These are phyloP conservation scores for Cardiospermum halicacabum DNA, from an alignment of 345 rosid species.

Conservation along the genomic window DNA sequence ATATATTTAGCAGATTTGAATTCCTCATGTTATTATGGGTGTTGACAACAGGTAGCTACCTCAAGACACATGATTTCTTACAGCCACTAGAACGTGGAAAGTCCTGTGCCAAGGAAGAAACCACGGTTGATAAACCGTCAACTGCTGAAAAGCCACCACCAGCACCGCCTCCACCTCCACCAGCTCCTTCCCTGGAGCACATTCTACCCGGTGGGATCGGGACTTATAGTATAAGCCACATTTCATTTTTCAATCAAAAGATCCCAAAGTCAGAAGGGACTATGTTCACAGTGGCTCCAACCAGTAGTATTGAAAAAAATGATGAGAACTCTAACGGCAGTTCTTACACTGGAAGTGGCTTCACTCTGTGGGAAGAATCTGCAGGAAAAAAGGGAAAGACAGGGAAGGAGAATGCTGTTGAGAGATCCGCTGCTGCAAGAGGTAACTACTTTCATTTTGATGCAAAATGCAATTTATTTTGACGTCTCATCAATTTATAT, in stretches of 20 bases:
- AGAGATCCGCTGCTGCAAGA: constrained; percentile 30
- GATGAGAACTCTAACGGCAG: constrained; percentile 80
- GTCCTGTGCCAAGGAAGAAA: constrained; percentile 48
- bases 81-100: constrained; percentile 28
- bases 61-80: constrained; percentile 82
- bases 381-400: constrained; percentile 77
- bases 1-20: too few relatives aligned
- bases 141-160: constrained; percentile 54
- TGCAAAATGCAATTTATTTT: not conserved
- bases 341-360: constrained; percentile 74
- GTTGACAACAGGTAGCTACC: constrained; percentile 47
- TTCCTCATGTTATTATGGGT: too few relatives aligned
- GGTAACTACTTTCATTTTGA: constrained; percentile 27
- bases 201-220: constrained; percentile 93
- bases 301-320: constrained; percentile 53
- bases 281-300: constrained; percentile 37
- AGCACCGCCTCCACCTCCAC: constrained; percentile 51
- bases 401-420: constrained; percentile 77
- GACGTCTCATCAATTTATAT: not conserved
- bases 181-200: constrained; percentile 45
- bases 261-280: constrained; percentile 69
- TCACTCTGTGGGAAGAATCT: constrained; percentile 84
- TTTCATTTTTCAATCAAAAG: constrained; percentile 53
- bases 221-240: constrained; percentile 75
- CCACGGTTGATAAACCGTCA: constrained; percentile 29